Percentiles rank a stretch among this genome's conserved stretches.
These are phyloP conservation scores for Lachancea dasiensis DNA, from an alignment of 805 yeast species.

Conservation along the genomic window DNA sequence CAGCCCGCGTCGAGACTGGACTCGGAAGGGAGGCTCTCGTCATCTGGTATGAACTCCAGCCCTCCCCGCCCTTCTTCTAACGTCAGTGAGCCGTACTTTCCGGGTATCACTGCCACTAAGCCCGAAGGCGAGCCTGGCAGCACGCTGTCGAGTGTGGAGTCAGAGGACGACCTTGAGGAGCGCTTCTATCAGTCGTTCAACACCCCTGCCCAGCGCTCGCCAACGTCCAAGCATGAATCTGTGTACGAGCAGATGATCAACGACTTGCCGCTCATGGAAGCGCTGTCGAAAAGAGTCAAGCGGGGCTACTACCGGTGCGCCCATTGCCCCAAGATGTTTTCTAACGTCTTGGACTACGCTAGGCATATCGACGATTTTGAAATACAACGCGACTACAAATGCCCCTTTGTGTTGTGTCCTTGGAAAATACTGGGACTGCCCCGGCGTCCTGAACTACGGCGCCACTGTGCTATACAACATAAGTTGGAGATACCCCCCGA, in stretches of 20 bases:
- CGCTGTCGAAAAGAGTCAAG: conserved; percentile 32
- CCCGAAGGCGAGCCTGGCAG: background rate
- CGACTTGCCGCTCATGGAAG: conserved; percentile 27
- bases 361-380: conserved; percentile 40
- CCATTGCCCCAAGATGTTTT: conserved; percentile 40
- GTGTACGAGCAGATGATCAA: conserved; percentile 24
- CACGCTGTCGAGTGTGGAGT: too few species aligned
- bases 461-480: conserved; percentile 48
- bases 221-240: conserved; percentile 5
- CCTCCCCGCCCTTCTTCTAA: conserved; percentile 1
- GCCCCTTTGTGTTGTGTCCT: conserved; percentile 42
- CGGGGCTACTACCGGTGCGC: conserved; percentile 43
- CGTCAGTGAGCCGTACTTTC: background rate
- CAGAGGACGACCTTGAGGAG: conserved; percentile 1
- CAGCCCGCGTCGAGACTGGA: background rate
- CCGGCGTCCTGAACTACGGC: conserved; percentile 41
- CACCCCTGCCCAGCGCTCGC: conserved; percentile 1
- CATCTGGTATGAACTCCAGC: conserved; percentile 5
- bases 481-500: conserved; percentile 26
- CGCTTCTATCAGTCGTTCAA: conserved; percentile 8
- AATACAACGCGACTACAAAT: conserved; percentile 38
- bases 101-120: conserved; percentile 1
- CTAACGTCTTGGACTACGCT: conserved; percentile 36
- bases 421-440: conserved; percentile 46
- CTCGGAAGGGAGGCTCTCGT: background rate